Base-by-base conservation (phyloP, 2,329 filamentous ascomycete species). In the Lojkania enalia region DNA sequence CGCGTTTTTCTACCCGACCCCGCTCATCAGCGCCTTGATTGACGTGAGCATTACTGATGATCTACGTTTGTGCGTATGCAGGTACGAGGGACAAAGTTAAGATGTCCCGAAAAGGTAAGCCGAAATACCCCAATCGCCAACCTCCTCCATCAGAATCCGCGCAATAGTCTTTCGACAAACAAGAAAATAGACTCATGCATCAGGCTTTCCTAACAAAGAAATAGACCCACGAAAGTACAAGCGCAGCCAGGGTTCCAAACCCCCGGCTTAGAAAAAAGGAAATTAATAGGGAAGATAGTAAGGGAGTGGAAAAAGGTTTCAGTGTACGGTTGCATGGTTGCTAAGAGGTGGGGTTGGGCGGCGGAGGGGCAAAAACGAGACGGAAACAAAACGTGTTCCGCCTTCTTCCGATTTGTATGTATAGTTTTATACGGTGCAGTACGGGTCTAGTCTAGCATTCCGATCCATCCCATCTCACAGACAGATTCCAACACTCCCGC, bases 71-170 rank as follows among this genome's bases (percentile, higher is more conserved):
- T 40, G 27, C 23, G 23, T 20, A 25, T 42, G 42, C 36, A 49
- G 42, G 43, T 21, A 50, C 47, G 7, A 46, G 47, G 32, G 44
- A 48, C 35, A 40, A 23, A 29, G 33, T 21, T 12, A 44, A 40
- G 31, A 47, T 48, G 48, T 47, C 44, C 19, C 32, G 44, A 37
- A 51, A 48, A 51, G 48, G 48, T 42, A 42, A 36, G 30, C 16
- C 27, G 9, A 5, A 16, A 20, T 21, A 4, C 3, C 14, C 30
- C 20, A 11, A 20, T 3, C 2, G 5, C 21, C 19, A 21, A 2
- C 5, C 23, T 39, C 2, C 42, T 32, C 23, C 7, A 7, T 27
- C n/a, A 7, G 23, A 7, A 7, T n/a, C 7, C n/a, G 7, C n/a
- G 23, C 23, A 27, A 27, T 27, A 7, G n/a, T 27, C 7, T 27